Conservation (phyloP, 1,139 yeast genomes). For the Hemisphaericaspora xylofermentans region DNA sequence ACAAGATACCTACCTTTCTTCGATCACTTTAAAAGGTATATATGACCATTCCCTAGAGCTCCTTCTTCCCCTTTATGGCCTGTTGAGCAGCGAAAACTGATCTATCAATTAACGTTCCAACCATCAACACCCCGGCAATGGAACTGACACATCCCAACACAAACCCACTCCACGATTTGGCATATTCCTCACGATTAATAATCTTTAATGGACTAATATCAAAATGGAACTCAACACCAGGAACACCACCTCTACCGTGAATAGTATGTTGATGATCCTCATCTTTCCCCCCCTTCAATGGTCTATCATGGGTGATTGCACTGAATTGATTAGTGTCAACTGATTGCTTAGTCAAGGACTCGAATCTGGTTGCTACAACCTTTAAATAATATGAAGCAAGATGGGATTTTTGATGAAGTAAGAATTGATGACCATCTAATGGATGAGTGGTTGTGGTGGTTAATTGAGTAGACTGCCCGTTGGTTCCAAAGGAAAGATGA, state of each 20-base stretch:
- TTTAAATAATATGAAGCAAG: constrained; percentile 77
- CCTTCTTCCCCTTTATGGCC: constrained; percentile 73
- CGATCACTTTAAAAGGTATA: background rate
- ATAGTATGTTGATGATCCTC: constrained; percentile 85
- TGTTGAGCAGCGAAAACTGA: constrained; percentile 88
- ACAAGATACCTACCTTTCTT: background rate
- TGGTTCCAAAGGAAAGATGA: constrained; percentile 81
- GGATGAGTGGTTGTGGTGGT: constrained; percentile 59
- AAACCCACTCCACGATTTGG: constrained; percentile 83
- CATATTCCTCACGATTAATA: constrained; percentile 76
- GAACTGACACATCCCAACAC: constrained; percentile 83
- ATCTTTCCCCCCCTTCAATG: constrained; percentile 82
- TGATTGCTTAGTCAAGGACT: constrained; percentile 49
- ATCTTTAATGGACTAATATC: constrained; percentile 94
- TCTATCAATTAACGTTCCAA: constrained; percentile 84
- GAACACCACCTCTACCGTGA: constrained; percentile 85
- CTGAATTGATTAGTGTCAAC: constrained; percentile 91
- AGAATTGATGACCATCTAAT: constrained; percentile 54
- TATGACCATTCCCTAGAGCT: constrained; percentile 17
- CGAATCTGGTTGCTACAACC: constrained; percentile 88
- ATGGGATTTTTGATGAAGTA: constrained; percentile 55
- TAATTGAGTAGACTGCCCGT: constrained; percentile 65
- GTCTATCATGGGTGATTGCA: constrained; percentile 87
- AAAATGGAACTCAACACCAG: constrained; percentile 84
- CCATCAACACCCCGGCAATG: constrained; percentile 90